Conservation (phyloP, 73 alveolate genomes). For the Stentor coeruleus region DNA sequence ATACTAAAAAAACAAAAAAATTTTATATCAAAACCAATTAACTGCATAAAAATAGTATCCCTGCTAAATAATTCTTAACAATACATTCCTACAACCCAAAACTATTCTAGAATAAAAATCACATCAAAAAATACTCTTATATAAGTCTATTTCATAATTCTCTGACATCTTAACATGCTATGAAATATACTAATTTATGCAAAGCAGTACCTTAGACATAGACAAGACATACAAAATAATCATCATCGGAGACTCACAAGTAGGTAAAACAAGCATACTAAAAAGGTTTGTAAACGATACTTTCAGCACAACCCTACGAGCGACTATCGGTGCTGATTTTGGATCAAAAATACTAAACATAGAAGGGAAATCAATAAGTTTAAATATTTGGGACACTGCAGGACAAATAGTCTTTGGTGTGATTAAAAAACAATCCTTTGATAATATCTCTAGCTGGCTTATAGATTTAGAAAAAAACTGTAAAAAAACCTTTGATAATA, state of each 20-base stretch:
- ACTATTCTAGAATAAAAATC: no score
- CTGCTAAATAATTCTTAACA: no score
- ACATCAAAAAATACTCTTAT: no score
- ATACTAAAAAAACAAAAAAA: no score
- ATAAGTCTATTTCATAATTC: no score
- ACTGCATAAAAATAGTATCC: no score
- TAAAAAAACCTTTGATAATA: slow-evolving; percentile 42
- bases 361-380: not conserved
- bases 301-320: not conserved
- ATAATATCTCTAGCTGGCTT: slow-evolving; percentile 51
- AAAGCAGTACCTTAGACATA: not conserved
- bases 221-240: not conserved
- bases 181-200: no score
- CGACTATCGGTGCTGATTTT: slow-evolving; percentile 25
- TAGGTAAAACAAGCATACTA: slow-evolving; percentile 16
- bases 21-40: no score
- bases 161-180: no score
- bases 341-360: not conserved
- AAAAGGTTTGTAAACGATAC: not conserved
- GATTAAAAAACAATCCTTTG: slow-evolving; percentile 48
- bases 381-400: slow-evolving; percentile 55
- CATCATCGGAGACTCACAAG: slow-evolving; percentile 12
- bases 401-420: slow-evolving; percentile 59
- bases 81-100: no score
- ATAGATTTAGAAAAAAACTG: slow-evolving; percentile 59